Percentiles rank a stretch among this genome's conserved stretches.
These are phyloP conservation scores for Pleurotus tuoliensis DNA, from an alignment of 768 basidiomycete genomes.

Conservation along the genomic window DNA sequence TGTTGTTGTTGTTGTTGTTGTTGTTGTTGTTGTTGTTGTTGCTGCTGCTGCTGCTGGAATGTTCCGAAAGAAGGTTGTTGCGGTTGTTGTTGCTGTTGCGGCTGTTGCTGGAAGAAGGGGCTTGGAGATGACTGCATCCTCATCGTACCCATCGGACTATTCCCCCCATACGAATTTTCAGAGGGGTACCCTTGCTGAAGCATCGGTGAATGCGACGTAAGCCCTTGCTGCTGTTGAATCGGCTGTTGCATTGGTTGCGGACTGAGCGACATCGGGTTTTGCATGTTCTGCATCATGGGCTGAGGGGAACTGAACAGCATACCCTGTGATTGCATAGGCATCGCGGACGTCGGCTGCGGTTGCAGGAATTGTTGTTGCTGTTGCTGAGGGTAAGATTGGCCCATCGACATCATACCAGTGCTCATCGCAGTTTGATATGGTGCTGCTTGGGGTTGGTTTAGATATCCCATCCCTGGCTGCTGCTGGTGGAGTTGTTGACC, in stretches of 20 bases:
- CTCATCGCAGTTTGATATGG: neutral
- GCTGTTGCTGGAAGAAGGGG: conserved; percentile 19
- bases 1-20: conserved; percentile 12
- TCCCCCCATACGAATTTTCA: neutral
- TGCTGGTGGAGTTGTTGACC: too few species aligned
- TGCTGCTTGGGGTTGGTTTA: neutral
- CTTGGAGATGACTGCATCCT: conserved; percentile 31
- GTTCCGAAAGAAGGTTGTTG: conserved; percentile 14
- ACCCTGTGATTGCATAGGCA: conserved; percentile 1
- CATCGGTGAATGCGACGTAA: neutral
- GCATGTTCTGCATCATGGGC: neutral
- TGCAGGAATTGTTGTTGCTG: conserved; percentile 9
- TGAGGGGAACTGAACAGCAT: neutral
- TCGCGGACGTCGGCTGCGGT: conserved; percentile 6
- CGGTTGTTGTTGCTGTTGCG: neutral
- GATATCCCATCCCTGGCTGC: neutral
- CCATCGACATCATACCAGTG: neutral
- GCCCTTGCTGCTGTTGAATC: neutral
- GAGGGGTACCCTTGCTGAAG: neutral
- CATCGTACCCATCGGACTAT: conserved; percentile 16
- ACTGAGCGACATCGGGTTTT: conserved; percentile 1
- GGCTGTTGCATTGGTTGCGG: neutral
- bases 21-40: conserved; percentile 10
- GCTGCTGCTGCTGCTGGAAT: conserved; percentile 18
- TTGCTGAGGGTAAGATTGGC: too few species aligned